Evolutionary conservation across 2,329 filamentous ascomycete species (phyloP), one percentile per base, ranked within the genome.

Genomic region (Aureobasidium sp.): DNA sequence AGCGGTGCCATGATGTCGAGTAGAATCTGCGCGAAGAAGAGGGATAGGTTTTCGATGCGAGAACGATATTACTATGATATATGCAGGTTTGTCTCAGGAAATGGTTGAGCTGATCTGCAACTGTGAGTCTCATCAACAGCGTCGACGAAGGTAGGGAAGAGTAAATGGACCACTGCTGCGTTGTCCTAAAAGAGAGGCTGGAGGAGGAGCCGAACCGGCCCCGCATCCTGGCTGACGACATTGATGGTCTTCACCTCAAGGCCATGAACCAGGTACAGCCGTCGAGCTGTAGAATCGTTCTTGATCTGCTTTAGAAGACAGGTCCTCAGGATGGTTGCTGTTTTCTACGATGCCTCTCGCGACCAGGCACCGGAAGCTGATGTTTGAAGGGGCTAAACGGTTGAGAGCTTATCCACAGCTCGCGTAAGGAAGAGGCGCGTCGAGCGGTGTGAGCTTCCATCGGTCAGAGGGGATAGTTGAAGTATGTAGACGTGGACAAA

Each of bases 211-310:
- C 51, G 51, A 43, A 21, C 17, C 37, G 51, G 27, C 51, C 51
- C 51, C 51, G 38, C 51, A 55, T 42, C 43, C 6, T 55, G 37
- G 35, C 38, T 55, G 51, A 55, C 33, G 51, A 43, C 51, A 43
- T 43, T 40, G n/a, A 42, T n/a, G 27, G 37, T 29, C 10, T 43
- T 55, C 23, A 27, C 9, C 27, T 29, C 43, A n/a, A 17, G 23
- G 4, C 21, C 33, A 40, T 19, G 33, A 27, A 33, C 15, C 51
- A 55, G 51, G 51, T 19, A 55, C 51, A 23, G 10, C 5, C 10
- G 4, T 19, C 17, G 5, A 19, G 13, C 11, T 19, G 17, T 21
- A 27, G 17, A 11, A 21, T 15, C 3, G 8, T 19, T 35, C 31
- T 37, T 37, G 35, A 53, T 6, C 33, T n/a, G 49, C 15, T 19